Percentiles rank a stretch among this genome's conserved stretches.
phyloP scores from a whole-genome alignment of 495 filamentous ascomycete species.

The Sabuloglossum arenarium region DNA sequence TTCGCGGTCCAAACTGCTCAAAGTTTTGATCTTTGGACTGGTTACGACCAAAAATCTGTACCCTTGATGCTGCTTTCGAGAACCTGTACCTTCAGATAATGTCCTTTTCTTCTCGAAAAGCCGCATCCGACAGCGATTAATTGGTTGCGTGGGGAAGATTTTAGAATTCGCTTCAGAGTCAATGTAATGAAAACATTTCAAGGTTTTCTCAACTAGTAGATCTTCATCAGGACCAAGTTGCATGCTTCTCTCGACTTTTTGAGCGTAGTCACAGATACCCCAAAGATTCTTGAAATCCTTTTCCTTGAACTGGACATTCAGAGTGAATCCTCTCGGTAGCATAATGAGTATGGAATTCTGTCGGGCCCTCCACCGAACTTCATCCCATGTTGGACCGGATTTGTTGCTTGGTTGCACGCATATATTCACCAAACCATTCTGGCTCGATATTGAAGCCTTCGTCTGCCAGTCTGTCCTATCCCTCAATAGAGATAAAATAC shows the following conservation, averaged over 20 bases:
- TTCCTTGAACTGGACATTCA: constrained; percentile 42
- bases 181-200: constrained; percentile 55
- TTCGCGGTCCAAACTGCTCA: constrained; percentile 49
- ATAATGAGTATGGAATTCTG: constrained; percentile 37
- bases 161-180: constrained; percentile 37
- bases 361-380: constrained; percentile 53
- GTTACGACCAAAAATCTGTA: constrained; percentile 58
- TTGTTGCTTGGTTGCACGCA: constrained; percentile 45
- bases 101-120: constrained; percentile 48
- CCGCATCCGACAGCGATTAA: constrained; percentile 41
- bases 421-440: constrained; percentile 56
- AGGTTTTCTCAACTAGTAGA: constrained; percentile 36
- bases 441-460: constrained; percentile 48
- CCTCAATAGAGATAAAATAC: constrained; percentile 50
- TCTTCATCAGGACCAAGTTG: constrained; percentile 42
- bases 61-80: constrained; percentile 19
- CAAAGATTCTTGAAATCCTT: constrained; percentile 54
- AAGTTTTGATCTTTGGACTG: constrained; percentile 47
- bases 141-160: constrained; percentile 52
- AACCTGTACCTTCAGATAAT: constrained; percentile 30
- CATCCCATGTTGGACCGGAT: constrained; percentile 53
- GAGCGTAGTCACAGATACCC: constrained; percentile 63
- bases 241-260: constrained; percentile 47
- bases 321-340: constrained; percentile 44
- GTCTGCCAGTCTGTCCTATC: constrained; percentile 43